Evolutionary conservation across 495 filamentous ascomycete genomes (phyloP).

Genomic region (Podospora pseudoanserina): DNA sequence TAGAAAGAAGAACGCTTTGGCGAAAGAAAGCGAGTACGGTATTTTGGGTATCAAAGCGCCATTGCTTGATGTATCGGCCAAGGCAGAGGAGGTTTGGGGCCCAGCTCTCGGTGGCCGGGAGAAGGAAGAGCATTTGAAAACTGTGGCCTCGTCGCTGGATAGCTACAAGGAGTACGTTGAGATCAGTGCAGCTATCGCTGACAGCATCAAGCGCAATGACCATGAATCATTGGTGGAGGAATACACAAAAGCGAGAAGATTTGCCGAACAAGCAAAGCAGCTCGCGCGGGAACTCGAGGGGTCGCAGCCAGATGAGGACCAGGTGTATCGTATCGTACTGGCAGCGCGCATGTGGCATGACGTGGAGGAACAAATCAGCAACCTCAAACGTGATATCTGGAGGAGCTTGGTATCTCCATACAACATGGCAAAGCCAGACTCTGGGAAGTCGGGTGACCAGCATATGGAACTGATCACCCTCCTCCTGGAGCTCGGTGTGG

Average conservation of each 20-base stretch:
- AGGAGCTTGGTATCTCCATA: slow-evolving; percentile 62
- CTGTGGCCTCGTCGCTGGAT: slow-evolving; percentile 68
- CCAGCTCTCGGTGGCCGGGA: slow-evolving; percentile 90
- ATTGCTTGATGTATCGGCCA: slow-evolving; percentile 80
- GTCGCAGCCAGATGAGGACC: slow-evolving; percentile 56
- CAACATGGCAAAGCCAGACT: slow-evolving; percentile 43
- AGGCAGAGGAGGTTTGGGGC: slow-evolving; percentile 95
- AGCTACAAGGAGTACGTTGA: slow-evolving; percentile 76
- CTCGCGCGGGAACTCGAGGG: slow-evolving; percentile 54
- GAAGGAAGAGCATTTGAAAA: slow-evolving; percentile 79
- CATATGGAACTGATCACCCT: slow-evolving; percentile 87
- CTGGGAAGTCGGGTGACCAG: slow-evolving; percentile 62
- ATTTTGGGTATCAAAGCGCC: slow-evolving; percentile 85
- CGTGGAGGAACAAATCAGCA: slow-evolving; percentile 75
- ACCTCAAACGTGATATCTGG: slow-evolving; percentile 89
- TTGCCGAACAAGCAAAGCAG: slow-evolving; percentile 67
- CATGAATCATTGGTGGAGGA: slow-evolving; percentile 84
- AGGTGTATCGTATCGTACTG: slow-evolving; percentile 79
- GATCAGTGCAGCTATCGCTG: slow-evolving; percentile 68
- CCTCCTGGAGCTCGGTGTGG: slow-evolving; percentile 84
- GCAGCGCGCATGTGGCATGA: slow-evolving; percentile 94
- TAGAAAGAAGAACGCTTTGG: slow-evolving; percentile 80
- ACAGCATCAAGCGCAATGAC: slow-evolving; percentile 83
- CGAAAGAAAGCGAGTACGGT: slow-evolving; percentile 93
- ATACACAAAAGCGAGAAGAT: slow-evolving; percentile 71